These are phyloP conservation scores for Citrus reticulata DNA, from an alignment of 345 rosid genomes.

Conservation along the genomic window DNA sequence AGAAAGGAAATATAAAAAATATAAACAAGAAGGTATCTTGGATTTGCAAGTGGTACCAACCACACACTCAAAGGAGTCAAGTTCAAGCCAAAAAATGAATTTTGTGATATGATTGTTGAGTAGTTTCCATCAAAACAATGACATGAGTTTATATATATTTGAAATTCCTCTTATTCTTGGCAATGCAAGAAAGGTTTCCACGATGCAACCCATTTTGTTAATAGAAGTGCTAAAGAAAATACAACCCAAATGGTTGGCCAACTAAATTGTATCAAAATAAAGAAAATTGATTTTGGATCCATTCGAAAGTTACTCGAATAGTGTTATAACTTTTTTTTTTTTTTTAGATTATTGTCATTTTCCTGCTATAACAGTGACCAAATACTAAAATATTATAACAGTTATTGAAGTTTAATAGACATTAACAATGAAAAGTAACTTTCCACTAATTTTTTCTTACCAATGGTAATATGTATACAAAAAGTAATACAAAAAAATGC, in stretches of 20 bases:
- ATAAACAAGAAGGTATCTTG: not conserved
- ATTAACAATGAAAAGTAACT: too few relatives aligned
- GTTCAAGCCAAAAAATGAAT: not conserved
- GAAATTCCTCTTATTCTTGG: not conserved
- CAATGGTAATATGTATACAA: too few relatives aligned
- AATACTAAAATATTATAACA: too few relatives aligned
- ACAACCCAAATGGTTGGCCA: not conserved
- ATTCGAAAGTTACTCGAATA: not conserved
- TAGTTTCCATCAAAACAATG: conserved; percentile 4
- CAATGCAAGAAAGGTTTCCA: not conserved
- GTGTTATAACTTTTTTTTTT: not conserved
- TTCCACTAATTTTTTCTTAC: too few relatives aligned
- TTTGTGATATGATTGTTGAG: not conserved
- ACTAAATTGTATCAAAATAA: not conserved
- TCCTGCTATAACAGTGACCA: too few relatives aligned
- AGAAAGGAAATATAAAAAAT: not conserved
- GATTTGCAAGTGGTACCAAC: not conserved
- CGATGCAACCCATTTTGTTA: not conserved
- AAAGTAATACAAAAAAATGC: too few relatives aligned
- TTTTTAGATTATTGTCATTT: too few relatives aligned
- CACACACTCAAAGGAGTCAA: not conserved
- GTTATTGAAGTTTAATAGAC: too few relatives aligned
- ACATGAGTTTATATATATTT: not conserved
- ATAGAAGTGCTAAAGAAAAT: not conserved
- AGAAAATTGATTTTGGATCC: not conserved